Evolutionary conservation across 2,329 filamentous ascomycete species (phyloP), one percentile per base, ranked within the genome.

Genomic region (Cladorrhinum sp.): DNA sequence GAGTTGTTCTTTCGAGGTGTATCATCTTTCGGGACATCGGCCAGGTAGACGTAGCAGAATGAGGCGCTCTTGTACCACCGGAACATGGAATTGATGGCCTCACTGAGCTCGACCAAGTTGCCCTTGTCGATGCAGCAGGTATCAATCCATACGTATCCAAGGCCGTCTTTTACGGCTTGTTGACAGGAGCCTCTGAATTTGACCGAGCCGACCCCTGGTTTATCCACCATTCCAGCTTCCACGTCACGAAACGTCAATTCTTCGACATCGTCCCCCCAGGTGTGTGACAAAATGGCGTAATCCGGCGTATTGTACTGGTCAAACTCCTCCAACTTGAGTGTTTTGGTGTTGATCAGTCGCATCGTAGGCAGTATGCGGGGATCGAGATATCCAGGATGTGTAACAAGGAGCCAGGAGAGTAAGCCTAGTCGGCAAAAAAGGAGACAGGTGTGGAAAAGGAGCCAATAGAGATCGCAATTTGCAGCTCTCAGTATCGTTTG

Each of bases 211-310:
- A 45, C 10, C 6, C 41, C 41, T 16, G 41, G 41, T 4, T 45
- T 45, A 12, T 18, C n/a, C 16, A 45, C 3, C 7, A 9, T 45
- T 4, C 41, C 41, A 9, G 18, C 41, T 18, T 45, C 8, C 8
- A 16, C 41, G 3, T 45, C 41, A 4, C n/a, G 41, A n/a, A 45
- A 45, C 8, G 4, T 45, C 8, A 45, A 7, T n/a, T 45, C 41
- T 45, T 45, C 41, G 8, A 9, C 41, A 20, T 45, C 41, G 41
- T 18, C 41, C 16, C n/a, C 65, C 74, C 74, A 76, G 0, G 71
- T 72, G 54, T 76, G 74, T 0, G 73, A 76, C 16, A 76, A 70
- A 32, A 75, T 75, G 9, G 72, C 72, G 38, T 76, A 76, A 1
- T 53, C 59, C 0, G 71, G 72, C 1, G 57, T 45, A 7, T 55